Percentiles rank a stretch among this genome's conserved stretches.
Evolutionary conservation across 2,329 filamentous ascomycete species (phyloP).

Genomic region (Sordariomycetes sp.): DNA sequence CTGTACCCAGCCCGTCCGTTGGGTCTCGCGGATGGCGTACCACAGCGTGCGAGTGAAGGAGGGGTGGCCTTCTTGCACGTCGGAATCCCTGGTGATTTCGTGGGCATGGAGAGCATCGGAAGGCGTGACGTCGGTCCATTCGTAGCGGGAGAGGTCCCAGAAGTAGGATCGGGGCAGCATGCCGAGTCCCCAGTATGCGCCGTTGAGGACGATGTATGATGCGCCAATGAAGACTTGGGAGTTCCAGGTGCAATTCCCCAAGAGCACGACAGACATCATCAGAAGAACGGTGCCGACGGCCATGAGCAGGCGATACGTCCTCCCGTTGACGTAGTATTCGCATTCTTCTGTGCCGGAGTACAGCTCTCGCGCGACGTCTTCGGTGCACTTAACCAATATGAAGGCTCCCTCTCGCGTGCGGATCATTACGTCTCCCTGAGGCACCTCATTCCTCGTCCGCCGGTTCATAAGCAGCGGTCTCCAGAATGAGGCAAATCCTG

Average conservation of each 20-base stretch:
- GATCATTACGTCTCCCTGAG: constrained; percentile 50
- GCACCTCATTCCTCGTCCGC: constrained; percentile 36
- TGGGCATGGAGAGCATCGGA: constrained; percentile 26
- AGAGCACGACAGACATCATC: constrained; percentile 51
- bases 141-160: constrained; percentile 49
- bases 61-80: constrained; percentile 28
- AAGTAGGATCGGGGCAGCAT: constrained; percentile 38
- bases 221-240: constrained; percentile 49
- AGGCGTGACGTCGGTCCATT: constrained; percentile 29
- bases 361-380: constrained; percentile 53
- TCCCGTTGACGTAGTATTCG: constrained; percentile 38
- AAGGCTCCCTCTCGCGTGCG: constrained; percentile 52
- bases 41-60: constrained; percentile 49
- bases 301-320: constrained; percentile 43
- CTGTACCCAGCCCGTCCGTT: constrained; percentile 41
- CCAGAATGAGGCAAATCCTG: constrained; percentile 51
- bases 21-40: constrained; percentile 48
- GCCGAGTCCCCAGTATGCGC: constrained; percentile 47
- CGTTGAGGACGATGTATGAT: constrained; percentile 50
- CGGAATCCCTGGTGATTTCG: constrained; percentile 13
- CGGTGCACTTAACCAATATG: constrained; percentile 45
- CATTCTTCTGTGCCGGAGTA: constrained; percentile 54
- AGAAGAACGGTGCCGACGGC: constrained; percentile 48
- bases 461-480: constrained; percentile 43
- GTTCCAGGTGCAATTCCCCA: constrained; percentile 54